Base-by-base conservation (phyloP, 805 yeast genomes). In the Metahyphopichia silvanorum region DNA sequence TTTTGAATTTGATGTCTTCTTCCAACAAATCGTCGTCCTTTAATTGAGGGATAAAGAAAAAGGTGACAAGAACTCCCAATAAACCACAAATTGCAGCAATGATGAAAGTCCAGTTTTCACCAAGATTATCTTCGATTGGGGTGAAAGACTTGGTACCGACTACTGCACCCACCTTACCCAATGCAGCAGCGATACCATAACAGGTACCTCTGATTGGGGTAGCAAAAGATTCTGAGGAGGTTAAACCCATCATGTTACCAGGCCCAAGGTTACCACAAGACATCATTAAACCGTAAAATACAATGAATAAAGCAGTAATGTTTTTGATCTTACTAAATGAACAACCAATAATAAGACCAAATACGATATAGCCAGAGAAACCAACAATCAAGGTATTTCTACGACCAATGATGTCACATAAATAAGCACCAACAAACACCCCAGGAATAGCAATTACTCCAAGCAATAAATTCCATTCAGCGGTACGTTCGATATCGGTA, bases 81-180 rank as follows among this genome's bases (percentile, higher is more conserved):
- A 76, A 56, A 33, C 93, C 91, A 47, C 84, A 71, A 32, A 74
- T 63, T 10, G 93, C 93, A 16, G 89, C 84, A 46, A 84, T 80
- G 43, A 84, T 83, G 47, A 84, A 84, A 5, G 91, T 83, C 86
- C 86, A 84, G 38, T 63, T 63, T 45, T 75, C 64, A 21, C 93
- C 93, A 41, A 80, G 63, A 49, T 81, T 56, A 25, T 48, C 56
- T 57, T 79, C 77, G 43, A 84, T 82, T 12, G 86, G 83, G 7
- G 79, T 75, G 60, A 85, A 84, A 12, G 73, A 72, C 52, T 79
- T 75, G 16, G 88, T 82, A 18, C 93, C 93, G 14, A 82, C 78
- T 15, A 82, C 88, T n/a, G 91, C 93, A 35, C 93, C 94, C 16
- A 81, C 82, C 55, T 84, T 84, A 36, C 93, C 93, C 29, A 82